Base-by-base conservation (phyloP, 768 basidiomycete genomes). In the Boletus edulis region DNA sequence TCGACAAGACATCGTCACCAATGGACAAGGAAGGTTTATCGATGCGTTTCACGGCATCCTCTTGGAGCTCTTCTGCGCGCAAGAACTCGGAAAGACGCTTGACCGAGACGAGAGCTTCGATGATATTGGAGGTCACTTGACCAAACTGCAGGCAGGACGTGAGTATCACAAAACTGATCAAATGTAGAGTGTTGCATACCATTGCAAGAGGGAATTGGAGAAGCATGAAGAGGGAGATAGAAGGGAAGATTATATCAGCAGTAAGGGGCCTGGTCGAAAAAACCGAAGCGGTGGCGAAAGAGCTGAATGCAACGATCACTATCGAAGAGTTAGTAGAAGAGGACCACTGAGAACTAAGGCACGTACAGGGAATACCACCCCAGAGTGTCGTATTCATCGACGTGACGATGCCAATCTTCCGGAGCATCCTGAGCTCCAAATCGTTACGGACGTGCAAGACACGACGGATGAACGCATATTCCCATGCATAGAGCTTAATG, bases 401-500 rank as follows among this genome's bases (percentile, higher is more conserved):
- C 76, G 85, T 85, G 12, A 80, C 72, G 24, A 96, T 73, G 3
- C 92, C 94, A 52, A 98, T 94, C 67, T 85, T 90, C 53, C 78
- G 80, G 37, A 98, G 77, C 82, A 91, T 86, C 57, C 77, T 84
- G 46, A 98, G 68, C 67, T 96, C 94, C 60, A 85, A 76, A 53
- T 91, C 82, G 66, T 95, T 94, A 41, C 94, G 78, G 3, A 94
- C 88, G 20, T 82, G 77, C n/a, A 86, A 72, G 31, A 98, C 80
- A 52, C 85, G 86, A 47, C 85, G 78, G 29, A 91, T 80, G 66
- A 98, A 98, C 4, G 91, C 87, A 62, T 87, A 83, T 73, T 98
- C 96, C 96, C 96, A 98, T 3, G 90, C 91, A 70, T 96, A 96
- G 5, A 94, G 73, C 67, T 94, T 93, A 68, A 94, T 91, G 59